Percentiles rank a stretch among this genome's conserved stretches.
These are phyloP conservation scores for Leishmania mexicana DNA, from an alignment of 208 protist genomes.

Conservation along the genomic window DNA sequence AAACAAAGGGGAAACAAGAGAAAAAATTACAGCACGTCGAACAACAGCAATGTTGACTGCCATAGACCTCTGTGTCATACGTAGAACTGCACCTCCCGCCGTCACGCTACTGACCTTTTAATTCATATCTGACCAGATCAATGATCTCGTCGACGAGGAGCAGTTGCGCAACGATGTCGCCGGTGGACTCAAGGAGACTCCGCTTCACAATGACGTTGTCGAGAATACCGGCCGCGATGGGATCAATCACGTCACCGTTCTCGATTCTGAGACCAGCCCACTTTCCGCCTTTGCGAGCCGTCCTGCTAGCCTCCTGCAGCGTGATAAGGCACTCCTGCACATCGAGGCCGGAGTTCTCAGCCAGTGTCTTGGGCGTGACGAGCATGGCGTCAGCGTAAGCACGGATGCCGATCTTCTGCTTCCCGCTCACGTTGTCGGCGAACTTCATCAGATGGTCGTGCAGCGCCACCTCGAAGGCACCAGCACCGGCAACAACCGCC, in stretches of 20 bases:
- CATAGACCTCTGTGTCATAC: background rate
- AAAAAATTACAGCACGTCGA: background rate
- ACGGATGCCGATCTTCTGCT: conserved; percentile 97
- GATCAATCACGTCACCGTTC: conserved; percentile 97
- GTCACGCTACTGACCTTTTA: conserved; percentile 31
- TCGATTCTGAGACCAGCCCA: conserved; percentile 97
- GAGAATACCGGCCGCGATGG: conserved; percentile 94
- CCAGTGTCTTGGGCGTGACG: conserved; percentile 98
- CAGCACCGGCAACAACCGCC: conserved; percentile 97
- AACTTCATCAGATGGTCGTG: conserved; percentile 95
- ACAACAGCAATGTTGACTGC: background rate
- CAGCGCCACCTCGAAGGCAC: conserved; percentile 97
- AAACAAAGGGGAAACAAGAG: conserved; percentile 2
- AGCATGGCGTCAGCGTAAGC: conserved; percentile 99
- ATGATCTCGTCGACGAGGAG: conserved; percentile 98
- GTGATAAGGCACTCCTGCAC: conserved; percentile 96
- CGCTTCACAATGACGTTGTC: conserved; percentile 99
- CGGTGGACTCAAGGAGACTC: conserved; percentile 96
- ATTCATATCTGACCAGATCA: too few relatives aligned
- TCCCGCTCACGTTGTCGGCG: conserved; percentile 80
- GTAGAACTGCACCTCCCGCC: background rate
- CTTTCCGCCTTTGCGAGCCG: conserved; percentile 65
- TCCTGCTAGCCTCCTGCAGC: conserved; percentile 92
- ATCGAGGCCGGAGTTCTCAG: conserved; percentile 98
- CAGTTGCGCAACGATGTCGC: conserved; percentile 98